A percentile compares a stretch with the other conserved stretches of the same genome.
Evolutionary conservation across 768 basidiomycete species (phyloP).

Genomic region (Lactarius tabidus): DNA sequence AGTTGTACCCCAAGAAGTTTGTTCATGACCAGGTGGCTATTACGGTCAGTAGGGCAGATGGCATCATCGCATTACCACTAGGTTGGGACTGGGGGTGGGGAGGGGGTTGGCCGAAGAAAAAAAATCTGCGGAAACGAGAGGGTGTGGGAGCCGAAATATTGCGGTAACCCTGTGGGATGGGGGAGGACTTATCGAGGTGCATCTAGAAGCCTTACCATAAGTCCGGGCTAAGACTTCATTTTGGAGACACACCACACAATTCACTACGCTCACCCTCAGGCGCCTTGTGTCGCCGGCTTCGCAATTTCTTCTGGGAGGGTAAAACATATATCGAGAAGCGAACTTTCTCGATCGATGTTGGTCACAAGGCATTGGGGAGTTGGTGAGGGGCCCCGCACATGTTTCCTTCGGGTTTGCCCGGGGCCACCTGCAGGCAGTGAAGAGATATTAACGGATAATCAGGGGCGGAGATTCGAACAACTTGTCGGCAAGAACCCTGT

Average conservation of each 20-base stretch:
- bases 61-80: not conserved
- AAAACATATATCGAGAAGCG: slow-evolving; percentile 7
- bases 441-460: slow-evolving; percentile 1
- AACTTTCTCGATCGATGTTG: slow-evolving; percentile 14
- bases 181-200: slow-evolving; percentile 19
- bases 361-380: slow-evolving; percentile 14
- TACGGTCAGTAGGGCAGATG: not conserved
- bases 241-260: not conserved
- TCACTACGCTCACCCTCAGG: not conserved
- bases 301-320: too few relatives aligned
- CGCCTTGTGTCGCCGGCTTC: not conserved
- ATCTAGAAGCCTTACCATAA: slow-evolving; percentile 19
- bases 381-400: slow-evolving; percentile 6
- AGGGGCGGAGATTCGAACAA: not conserved
- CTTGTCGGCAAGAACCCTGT: not conserved
- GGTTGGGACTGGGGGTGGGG: not conserved
- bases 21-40: not conserved
- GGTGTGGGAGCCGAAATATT: not conserved
- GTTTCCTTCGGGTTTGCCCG: slow-evolving; percentile 17
- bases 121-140: not conserved
- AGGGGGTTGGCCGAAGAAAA: slow-evolving; percentile 1
- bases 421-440: slow-evolving; percentile 1
- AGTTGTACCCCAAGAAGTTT: not conserved
- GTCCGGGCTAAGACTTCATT: not conserved
- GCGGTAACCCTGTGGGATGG: slow-evolving; percentile 12